Evolutionary conservation across 495 filamentous ascomycete genomes (phyloP), one percentile per base, ranked within the genome.

Genomic region (Letharia lupina): DNA sequence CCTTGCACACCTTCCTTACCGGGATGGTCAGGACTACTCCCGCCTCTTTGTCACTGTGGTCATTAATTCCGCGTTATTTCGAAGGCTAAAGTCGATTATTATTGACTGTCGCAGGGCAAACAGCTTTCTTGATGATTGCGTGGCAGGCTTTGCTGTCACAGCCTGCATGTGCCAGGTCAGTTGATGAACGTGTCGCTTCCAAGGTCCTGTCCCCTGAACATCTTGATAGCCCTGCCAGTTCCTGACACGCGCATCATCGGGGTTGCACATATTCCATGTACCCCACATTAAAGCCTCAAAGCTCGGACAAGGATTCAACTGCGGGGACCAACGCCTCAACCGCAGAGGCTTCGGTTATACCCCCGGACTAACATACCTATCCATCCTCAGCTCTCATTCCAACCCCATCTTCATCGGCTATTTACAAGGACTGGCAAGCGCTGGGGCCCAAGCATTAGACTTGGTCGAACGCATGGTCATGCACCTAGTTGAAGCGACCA

Each of bases 271-370:
- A 12, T 35, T 5, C 8, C 31, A 23, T 10, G 13, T 57, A 37
- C 54, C 54, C 54, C 54, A 37, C 33, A 18, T 37, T 57, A 57
- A 57, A 57, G 54, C 54, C 54, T 57, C 54, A 57, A 37, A 57
- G 31, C 15, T 57, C 28, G 7, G 33, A 37, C 54, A 20, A 20
- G 33, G 33, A 9, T 56, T 57, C 20, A 54, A 54, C 12, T 54
- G 50, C 28, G 50, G 50, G 28, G 50, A 54, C 4, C 3, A 37
- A 37, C 54, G 31, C 33, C 33, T 57, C 33, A 37, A 37, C 54
- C 33, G 54, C 33, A 37, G 15, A 57, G 31, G 16, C 33, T 57
- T 54, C 50, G 3, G 23, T 54, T 11, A 15, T 54, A 33, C 3
- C 50, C 50, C 50, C 23, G 50, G 28, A n/a, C 16, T 37, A 37